A percentile compares a stretch with the other conserved stretches of the same genome.
phyloP scores from a whole-genome alignment of 805 yeast species.

The Naumovozyma castellii region DNA sequence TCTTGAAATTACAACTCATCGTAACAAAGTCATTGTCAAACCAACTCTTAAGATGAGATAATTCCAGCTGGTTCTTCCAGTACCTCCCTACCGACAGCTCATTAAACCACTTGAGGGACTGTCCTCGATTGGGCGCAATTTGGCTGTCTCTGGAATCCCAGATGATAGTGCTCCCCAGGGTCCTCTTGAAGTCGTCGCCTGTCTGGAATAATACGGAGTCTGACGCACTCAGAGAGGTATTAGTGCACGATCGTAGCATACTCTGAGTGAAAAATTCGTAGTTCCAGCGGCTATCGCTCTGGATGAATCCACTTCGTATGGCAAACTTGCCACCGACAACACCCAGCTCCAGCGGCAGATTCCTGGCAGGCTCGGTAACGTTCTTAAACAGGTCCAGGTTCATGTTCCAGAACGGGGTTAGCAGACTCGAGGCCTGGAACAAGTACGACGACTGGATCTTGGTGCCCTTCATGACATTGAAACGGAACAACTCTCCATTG shows the following conservation, averaged over 20 bases:
- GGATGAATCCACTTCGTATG: not conserved
- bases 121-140: constrained; percentile 41
- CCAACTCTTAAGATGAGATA: constrained; percentile 20
- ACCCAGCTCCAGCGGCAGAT: constrained; percentile 40
- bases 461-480: constrained; percentile 53
- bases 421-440: constrained; percentile 34
- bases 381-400: constrained; percentile 44
- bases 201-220: constrained; percentile 49
- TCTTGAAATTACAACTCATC: constrained; percentile 38
- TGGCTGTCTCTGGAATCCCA: constrained; percentile 36
- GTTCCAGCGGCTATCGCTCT: constrained; percentile 23
- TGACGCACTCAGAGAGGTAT: constrained; percentile 31
- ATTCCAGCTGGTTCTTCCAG: constrained; percentile 28
- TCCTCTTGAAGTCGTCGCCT: constrained; percentile 52
- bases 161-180: constrained; percentile 34
- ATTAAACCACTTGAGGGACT: constrained; percentile 30
- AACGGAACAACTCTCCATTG: constrained; percentile 52
- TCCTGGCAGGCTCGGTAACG: constrained; percentile 40
- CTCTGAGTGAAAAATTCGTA: constrained; percentile 42
- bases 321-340: constrained; percentile 32
- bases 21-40: constrained; percentile 30
- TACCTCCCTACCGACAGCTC: constrained; percentile 34
- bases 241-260: not conserved
- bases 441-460: constrained; percentile 48
- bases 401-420: constrained; percentile 40